phyloP scores from a whole-genome alignment of 805 yeast genomes.

The Cyberlindnera japonica region DNA sequence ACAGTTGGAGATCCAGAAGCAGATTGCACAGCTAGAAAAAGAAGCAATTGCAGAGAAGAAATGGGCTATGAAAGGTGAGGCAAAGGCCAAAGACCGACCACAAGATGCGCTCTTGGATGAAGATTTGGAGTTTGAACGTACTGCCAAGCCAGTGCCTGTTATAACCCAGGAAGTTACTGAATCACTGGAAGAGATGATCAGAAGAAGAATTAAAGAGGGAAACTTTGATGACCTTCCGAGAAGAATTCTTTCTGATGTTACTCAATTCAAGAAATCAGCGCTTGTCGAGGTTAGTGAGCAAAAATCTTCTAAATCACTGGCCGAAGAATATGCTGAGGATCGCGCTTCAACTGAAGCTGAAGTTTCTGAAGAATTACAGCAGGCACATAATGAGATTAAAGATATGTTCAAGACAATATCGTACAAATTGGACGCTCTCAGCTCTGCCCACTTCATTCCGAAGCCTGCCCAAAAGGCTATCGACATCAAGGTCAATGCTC shows the following conservation, averaged over 20 bases:
- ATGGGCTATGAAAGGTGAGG: slow-evolving; percentile 96
- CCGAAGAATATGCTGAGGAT: slow-evolving; percentile 89
- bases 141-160: slow-evolving; percentile 93
- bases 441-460: slow-evolving; percentile 94
- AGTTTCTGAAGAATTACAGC: slow-evolving; percentile 59
- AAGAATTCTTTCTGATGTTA: slow-evolving; percentile 62
- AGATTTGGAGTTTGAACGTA: slow-evolving; percentile 84
- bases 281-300: slow-evolving; percentile 71
- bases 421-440: slow-evolving; percentile 77
- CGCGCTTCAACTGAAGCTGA: slow-evolving; percentile 48
- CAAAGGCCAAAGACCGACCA: slow-evolving; percentile 75
- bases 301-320: slow-evolving; percentile 82
- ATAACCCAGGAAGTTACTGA: slow-evolving; percentile 88
- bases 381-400: slow-evolving; percentile 75
- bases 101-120: slow-evolving; percentile 79
- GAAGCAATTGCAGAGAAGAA: slow-evolving; percentile 87
- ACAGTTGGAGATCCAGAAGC: slow-evolving; percentile 69
- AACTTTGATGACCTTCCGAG: slow-evolving; percentile 84
- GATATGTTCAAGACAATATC: slow-evolving; percentile 58
- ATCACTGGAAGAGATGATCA: slow-evolving; percentile 81
- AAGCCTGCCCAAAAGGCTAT: slow-evolving; percentile 78
- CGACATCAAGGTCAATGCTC: slow-evolving; percentile 77
- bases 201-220: slow-evolving; percentile 68
- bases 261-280: slow-evolving; percentile 53
- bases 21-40: slow-evolving; percentile 74